Base-by-base conservation (phyloP, 2,329 filamentous ascomycete species). In the Huntiella abstrusa region DNA sequence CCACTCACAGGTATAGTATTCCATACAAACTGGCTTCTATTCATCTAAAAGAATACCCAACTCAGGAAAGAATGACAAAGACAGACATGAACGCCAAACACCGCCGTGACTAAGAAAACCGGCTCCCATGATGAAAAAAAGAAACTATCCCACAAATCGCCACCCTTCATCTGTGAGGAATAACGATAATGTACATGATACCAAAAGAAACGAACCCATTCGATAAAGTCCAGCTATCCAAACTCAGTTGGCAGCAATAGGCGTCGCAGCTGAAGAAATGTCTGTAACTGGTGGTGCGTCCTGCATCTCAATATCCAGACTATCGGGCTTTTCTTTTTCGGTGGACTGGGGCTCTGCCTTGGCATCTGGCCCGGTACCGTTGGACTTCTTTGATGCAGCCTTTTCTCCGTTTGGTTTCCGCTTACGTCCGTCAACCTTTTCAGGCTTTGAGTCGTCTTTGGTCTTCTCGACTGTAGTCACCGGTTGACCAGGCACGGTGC, bases 321-420 rank as follows among this genome's bases (percentile, higher is more conserved):
- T 78, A 53, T 74, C 74, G n/a, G 28, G 16, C 12, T 44, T 45
- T 53, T 74, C 73, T 55, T 75, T 73, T 57, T 76, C 75, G 5
- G 5, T 17, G 1, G 35, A 3, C 11, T 13, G 38, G n/a, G 17
- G 13, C 13, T 15, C 17, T 19, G 11, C 19, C 12, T 13, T 17
- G 12, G 13, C 37, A 5, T 33, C 36, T 7, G 55, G 67, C 60
- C 10, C 60, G 62, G 50, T 68, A 66, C 10, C 41, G 7, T 43
- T 44, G 39, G 41, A 41, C 10, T 40, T 12, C 16, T 43, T 47
- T 37, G 22, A 28, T 28, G 22, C 6, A 28, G n/a, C 15, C 17
- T 32, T 32, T 32, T 35, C 34, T 16, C 17, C 41, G 10, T 7
- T 19, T 15, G 28, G 13, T 12, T 43, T 43, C 28, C 32, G 28